Evolutionary conservation across 805 yeast genomes (phyloP), one percentile per base, ranked within the genome.

Genomic region (Lachancea thermotolerans): DNA sequence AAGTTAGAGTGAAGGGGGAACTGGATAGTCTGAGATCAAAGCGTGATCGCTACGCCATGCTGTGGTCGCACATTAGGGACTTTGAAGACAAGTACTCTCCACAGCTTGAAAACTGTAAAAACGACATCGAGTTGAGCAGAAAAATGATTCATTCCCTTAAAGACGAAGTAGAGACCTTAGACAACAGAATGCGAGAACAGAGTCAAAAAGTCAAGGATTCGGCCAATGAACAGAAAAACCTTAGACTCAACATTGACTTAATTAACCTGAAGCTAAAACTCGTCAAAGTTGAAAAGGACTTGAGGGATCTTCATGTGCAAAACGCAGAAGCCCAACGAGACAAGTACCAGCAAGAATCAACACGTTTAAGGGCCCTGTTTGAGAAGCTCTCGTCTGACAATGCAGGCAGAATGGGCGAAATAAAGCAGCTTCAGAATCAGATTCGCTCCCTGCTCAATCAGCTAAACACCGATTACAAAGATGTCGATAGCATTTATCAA

Each of bases 371-470:
- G 45, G 67, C 68, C 12, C 58, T 67, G 33, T 77, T 79, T 43
- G 72, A 85, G 12, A 65, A 64, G 3, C 60, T 85, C 35, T 83
- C 80, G 49, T 73, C 89, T 1, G 71, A 70, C 42, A 79, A 85
- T 54, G 85, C 95, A 2, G 81, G 88, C 10, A 84, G 82, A 53
- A 63, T 79, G 17, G 99, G 99, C 16, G 98, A 91, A 62, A 75
- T 86, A 35, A 81, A 80, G 49, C 97, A 91, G 58, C 71, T 93
- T 49, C 78, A 80, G 39, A 87, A 79, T 51, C 96, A 89, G 56
- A 72, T 83, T 4, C 64, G 64, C 17, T 67, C 73, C 2, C 63
- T 85, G 9, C 67, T 72, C 16, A 60, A 63, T 4, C 96, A 89
- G 57, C 67, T 91, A 10, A 66, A 67, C 2, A 73, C 82, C 0